Evolutionary conservation across 2,329 filamentous ascomycete genomes (phyloP), one percentile per base, ranked within the genome.

Genomic region (Purpureocillium takamizusanense): DNA sequence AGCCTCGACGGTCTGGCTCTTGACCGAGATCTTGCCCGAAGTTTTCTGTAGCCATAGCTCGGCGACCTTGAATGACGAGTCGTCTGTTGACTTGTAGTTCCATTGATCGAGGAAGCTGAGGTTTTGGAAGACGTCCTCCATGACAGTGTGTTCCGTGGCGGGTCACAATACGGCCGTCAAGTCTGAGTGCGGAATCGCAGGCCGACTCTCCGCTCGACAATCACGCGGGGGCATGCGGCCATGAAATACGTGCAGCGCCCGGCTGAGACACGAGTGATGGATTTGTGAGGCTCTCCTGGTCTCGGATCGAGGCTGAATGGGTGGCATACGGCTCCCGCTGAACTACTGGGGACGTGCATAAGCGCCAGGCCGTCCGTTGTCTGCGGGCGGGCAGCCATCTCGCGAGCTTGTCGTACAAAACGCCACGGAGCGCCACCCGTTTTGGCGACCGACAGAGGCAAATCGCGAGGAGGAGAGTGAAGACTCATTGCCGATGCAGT

Each of bases 71-170:
- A 59, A 54, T 1, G 45, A 42, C 7, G 40, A 34, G 9, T 42
- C 39, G 10, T 51, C 35, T 4, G 43, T 43, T 4, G 42, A 46
- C 3, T 37, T 31, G n/a, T 46, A 43, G 4, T 41, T 42, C 35
- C 49, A 48, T 2, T 50, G 38, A 29, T 51, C 52, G 36, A 54
- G 47, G 10, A 42, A 42, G 33, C 49, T 44, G 33, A 59, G 50
- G 33, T 55, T 57, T 7, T 50, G 42, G 36, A 55, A 59, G 38
- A 59, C 53, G 21, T 57, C 54, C 18, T 59, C 55, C 55, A 59
- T 59, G 21, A 25, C 21, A 5, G 21, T 25, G 21, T 25, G 21
- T 25, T 25, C 6, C 21, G 5, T 25, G 21, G n/a, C n/a, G n/a
- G 6, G 21, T 25, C 21, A 10, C 21, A 10, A 25, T 25, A 5